Evolutionary conservation across 805 yeast species (phyloP).

Genomic region (Pichia californica): DNA sequence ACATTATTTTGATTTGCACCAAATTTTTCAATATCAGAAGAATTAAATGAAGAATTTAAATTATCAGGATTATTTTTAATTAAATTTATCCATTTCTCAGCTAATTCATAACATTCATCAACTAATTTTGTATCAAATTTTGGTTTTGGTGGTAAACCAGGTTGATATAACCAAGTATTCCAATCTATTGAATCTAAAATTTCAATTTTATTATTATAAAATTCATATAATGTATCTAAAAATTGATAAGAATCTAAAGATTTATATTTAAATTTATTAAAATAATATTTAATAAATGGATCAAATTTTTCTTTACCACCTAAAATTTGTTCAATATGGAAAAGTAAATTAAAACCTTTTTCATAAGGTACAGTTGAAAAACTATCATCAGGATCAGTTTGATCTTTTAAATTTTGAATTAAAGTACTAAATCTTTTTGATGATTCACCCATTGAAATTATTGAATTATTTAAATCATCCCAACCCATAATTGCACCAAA

Average conservation of each 20-base stretch:
- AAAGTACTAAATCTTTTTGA: conserved; percentile 51
- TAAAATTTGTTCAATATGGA: conserved; percentile 60
- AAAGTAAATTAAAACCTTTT: conserved; percentile 78
- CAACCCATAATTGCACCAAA: conserved; percentile 85
- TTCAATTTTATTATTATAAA: conserved; percentile 36
- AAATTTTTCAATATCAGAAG: conserved; percentile 49
- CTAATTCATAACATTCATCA: conserved; percentile 61
- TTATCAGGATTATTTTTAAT: conserved; percentile 25
- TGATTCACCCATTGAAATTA: conserved; percentile 54
- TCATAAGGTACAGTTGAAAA: conserved; percentile 87
- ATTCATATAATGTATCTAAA: conserved; percentile 66
- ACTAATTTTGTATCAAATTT: conserved; percentile 73
- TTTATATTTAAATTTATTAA: conserved; percentile 56
- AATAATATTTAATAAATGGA: conserved; percentile 74
- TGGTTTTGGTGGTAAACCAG: conserved; percentile 90
- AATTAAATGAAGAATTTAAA: conserved; percentile 33
- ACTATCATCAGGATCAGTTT: conserved; percentile 82
- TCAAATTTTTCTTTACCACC: conserved; percentile 75
- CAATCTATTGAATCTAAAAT: conserved; percentile 72
- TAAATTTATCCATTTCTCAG: conserved; percentile 53
- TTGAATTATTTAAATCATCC: conserved; percentile 67
- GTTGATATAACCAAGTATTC: conserved; percentile 73
- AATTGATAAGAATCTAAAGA: conserved; percentile 82
- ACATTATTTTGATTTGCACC: conserved; percentile 73
- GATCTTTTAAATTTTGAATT: conserved; percentile 63